Conservation (phyloP, 805 yeast species). For the Saturnispora sekii region DNA sequence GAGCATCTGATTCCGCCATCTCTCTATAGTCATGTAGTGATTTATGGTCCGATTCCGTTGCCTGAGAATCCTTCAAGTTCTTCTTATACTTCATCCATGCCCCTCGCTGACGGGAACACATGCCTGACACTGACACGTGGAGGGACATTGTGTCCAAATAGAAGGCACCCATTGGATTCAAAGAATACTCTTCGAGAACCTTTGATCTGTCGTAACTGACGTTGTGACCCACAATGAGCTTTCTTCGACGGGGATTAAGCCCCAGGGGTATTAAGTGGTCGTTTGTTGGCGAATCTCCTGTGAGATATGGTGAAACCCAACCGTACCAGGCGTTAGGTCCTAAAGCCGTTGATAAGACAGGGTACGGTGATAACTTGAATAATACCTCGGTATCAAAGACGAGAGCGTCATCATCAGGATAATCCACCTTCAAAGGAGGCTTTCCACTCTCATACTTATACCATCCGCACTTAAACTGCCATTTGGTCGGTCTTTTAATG, state of each 20-base stretch:
- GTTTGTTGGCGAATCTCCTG: constrained; percentile 41
- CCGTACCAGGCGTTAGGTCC: constrained; percentile 79
- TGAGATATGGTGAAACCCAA: constrained; percentile 86
- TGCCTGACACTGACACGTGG: constrained; percentile 84
- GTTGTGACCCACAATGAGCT: constrained; percentile 77
- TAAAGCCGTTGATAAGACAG: constrained; percentile 74
- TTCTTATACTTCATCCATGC: constrained; percentile 56
- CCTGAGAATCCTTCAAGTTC: constrained; percentile 23
- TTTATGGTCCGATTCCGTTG: constrained; percentile 12
- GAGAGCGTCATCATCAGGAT: constrained; percentile 61
- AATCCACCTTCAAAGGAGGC: constrained; percentile 47
- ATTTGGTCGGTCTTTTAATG: constrained; percentile 35
- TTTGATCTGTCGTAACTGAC: constrained; percentile 87
- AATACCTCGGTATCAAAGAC: constrained; percentile 88
- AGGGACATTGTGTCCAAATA: constrained; percentile 87
- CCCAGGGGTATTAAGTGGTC: constrained; percentile 71
- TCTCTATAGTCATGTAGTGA: constrained; percentile 17
- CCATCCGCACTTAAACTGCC: constrained; percentile 74
- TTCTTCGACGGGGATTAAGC: constrained; percentile 22
- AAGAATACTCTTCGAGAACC: constrained; percentile 69
- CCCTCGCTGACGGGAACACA: constrained; percentile 86
- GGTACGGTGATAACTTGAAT: constrained; percentile 63
- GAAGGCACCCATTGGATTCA: constrained; percentile 60
- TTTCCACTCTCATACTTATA: constrained; percentile 50
- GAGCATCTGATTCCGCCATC: constrained; percentile 18